These are phyloP conservation scores for Colletotrichum sp. DNA, from an alignment of 2,329 filamentous ascomycete species.

Conservation along the genomic window DNA sequence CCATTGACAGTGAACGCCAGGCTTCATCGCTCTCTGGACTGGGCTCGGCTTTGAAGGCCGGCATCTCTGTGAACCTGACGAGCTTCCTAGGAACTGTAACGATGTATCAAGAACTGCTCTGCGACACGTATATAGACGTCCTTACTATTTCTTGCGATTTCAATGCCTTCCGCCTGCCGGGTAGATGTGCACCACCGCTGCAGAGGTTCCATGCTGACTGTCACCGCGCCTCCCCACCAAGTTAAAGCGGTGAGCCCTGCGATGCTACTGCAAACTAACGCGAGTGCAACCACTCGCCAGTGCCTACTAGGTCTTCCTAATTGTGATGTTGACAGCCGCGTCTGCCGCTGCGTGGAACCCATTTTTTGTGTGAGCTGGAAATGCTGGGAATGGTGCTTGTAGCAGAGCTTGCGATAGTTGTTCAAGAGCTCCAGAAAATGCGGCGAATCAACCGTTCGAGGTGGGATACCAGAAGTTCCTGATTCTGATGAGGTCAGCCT, in stretches of 20 bases:
- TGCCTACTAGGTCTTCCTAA: neutral
- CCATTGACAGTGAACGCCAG: neutral
- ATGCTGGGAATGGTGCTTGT: neutral
- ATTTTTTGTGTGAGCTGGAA: neutral
- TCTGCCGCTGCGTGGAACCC: neutral
- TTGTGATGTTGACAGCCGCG: neutral
- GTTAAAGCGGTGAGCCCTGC: neutral
- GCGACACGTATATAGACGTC: rapidly evolving
- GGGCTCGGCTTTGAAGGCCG: neutral
- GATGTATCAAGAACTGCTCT: neutral
- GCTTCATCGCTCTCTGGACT: neutral
- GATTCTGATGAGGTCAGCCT: neutral
- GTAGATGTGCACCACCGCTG: neutral
- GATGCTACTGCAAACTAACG: neutral
- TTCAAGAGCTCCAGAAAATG: neutral
- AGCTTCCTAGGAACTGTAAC: neutral
- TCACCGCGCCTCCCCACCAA: neutral
- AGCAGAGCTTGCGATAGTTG: neutral
- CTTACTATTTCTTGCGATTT: neutral
- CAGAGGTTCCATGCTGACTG: neutral
- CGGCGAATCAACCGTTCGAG: neutral
- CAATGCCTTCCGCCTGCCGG: neutral
- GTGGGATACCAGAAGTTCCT: neutral
- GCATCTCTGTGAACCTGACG: neutral
- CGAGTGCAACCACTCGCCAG: neutral